A percentile compares a stretch with the other conserved stretches of the same genome.
Evolutionary conservation across 495 filamentous ascomycete species (phyloP).

Genomic region (Aspergillus mulundensis): DNA sequence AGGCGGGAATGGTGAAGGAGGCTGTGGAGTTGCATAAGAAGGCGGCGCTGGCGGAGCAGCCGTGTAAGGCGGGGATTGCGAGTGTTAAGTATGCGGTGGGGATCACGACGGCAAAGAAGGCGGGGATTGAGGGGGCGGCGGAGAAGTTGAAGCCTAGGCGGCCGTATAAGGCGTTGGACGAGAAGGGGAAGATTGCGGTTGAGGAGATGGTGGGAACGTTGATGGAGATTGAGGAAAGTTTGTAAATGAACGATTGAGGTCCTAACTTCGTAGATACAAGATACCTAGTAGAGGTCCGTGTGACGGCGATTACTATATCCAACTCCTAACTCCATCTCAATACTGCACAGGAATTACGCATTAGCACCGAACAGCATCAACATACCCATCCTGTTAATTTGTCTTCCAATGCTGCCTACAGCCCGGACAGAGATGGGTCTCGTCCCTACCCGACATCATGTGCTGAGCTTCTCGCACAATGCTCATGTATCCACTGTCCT

Average conservation of each 20-base stretch:
- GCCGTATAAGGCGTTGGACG: neutral
- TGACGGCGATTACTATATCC: no score
- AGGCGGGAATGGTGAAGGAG: neutral
- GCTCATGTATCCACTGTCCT: neutral
- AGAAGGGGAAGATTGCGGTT: constrained; percentile 1
- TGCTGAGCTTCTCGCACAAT: neutral
- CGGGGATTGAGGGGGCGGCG: neutral
- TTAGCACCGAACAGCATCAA: neutral
- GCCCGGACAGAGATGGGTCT: neutral
- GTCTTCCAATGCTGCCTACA: neutral
- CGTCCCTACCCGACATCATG: neutral
- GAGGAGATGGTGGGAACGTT: neutral
- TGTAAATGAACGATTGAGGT: neutral
- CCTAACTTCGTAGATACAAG: neutral
- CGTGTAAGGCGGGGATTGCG: constrained; percentile 1
- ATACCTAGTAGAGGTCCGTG: no score
- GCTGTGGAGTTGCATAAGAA: constrained; percentile 3
- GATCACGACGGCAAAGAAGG: neutral
- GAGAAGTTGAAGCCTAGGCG: constrained; percentile 1
- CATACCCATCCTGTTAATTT: neutral
- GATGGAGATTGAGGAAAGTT: neutral
- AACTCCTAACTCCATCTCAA: no score
- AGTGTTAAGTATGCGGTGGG: neutral
- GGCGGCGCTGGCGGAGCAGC: constrained; percentile 2
- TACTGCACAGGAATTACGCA: neutral